Evolutionary conservation across 2,329 filamentous ascomycete species (phyloP).

Genomic region (Phyllosticta capitalensis): DNA sequence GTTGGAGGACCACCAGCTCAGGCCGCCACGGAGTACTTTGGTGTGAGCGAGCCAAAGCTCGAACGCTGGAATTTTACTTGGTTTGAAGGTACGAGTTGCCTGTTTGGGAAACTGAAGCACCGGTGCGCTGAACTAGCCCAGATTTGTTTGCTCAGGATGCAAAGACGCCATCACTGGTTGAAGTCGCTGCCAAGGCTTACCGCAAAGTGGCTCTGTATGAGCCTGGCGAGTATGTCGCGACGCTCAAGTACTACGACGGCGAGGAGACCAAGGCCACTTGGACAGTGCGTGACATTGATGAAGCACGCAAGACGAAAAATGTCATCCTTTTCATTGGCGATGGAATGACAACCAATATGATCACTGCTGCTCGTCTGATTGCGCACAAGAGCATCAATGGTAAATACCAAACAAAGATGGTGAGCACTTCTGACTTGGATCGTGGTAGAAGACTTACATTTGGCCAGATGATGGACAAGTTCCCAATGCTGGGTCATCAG

Average conservation of each 20-base stretch:
- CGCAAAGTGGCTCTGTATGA: slow-evolving; percentile 66
- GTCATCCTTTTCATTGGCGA: slow-evolving; percentile 76
- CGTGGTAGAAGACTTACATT: not conserved
- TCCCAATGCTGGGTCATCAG: slow-evolving; percentile 77
- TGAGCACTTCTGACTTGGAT: not conserved
- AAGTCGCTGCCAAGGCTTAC: slow-evolving; percentile 72
- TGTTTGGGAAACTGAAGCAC: not conserved
- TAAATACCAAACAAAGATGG: slow-evolving; percentile 65
- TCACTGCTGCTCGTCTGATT: slow-evolving; percentile 69
- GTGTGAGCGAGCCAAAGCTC: slow-evolving; percentile 57
- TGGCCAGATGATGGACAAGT: slow-evolving; percentile 58
- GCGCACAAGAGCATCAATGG: slow-evolving; percentile 78
- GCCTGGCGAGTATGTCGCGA: slow-evolving; percentile 70
- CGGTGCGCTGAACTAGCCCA: slow-evolving; percentile 14
- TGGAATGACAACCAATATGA: slow-evolving; percentile 63
- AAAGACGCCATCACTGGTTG: slow-evolving; percentile 60
- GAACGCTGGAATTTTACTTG: slow-evolving; percentile 79
- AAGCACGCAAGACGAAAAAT: slow-evolving; percentile 70
- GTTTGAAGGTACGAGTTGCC: slow-evolving; percentile 52
- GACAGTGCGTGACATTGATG: slow-evolving; percentile 62
- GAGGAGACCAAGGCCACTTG: slow-evolving; percentile 65
- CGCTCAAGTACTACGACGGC: slow-evolving; percentile 63
- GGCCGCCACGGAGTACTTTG: slow-evolving; percentile 57
- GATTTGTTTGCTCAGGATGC: slow-evolving; percentile 70
- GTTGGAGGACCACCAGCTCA: slow-evolving; percentile 39